These are phyloP conservation scores for Sugiyamaella lignohabitans DNA, from an alignment of 805 yeast species.

Conservation along the genomic window DNA sequence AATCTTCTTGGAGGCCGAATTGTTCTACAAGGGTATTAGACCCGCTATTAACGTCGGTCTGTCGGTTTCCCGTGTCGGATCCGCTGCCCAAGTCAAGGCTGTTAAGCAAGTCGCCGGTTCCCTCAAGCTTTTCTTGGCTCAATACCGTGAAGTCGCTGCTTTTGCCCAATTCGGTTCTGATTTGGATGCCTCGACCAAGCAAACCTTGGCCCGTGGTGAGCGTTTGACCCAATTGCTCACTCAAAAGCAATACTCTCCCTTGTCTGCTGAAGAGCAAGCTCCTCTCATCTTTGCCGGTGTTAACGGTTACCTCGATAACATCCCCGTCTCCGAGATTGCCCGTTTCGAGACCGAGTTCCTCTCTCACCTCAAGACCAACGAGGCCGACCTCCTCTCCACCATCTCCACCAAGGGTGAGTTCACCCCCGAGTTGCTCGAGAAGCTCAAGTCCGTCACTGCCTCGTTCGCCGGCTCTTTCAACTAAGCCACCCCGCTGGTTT, in stretches of 20 bases:
- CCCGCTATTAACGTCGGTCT: constrained; percentile 99
- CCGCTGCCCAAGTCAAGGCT: constrained; percentile 99
- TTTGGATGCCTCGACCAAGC: constrained; percentile 99
- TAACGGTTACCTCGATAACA: constrained; percentile 91
- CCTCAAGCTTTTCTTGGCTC: constrained; percentile 99
- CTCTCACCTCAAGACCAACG: constrained; percentile 86
- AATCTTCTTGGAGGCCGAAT: constrained; percentile 98
- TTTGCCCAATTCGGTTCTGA: constrained; percentile 99
- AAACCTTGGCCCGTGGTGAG: constrained; percentile 99
- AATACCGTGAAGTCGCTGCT: constrained; percentile 99
- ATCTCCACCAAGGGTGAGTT: constrained; percentile 87
- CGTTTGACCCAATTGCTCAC: constrained; percentile 98
- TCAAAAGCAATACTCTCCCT: constrained; percentile 95
- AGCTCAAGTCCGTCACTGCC: constrained; percentile 88
- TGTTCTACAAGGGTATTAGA: constrained; percentile 99
- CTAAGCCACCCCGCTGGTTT: constrained; percentile 12
- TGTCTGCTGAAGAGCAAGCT: constrained; percentile 98
- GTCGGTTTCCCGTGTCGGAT: constrained; percentile 99
- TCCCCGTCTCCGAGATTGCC: constrained; percentile 79
- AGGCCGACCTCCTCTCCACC: constrained; percentile 72
- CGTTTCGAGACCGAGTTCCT: constrained; percentile 91
- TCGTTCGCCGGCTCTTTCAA: constrained; percentile 81
- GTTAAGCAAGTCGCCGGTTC: constrained; percentile 99
- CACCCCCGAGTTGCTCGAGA: constrained; percentile 76
- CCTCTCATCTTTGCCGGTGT: constrained; percentile 99